A percentile compares a stretch with the other conserved stretches of the same genome.
Evolutionary conservation across 2,329 filamentous ascomycete genomes (phyloP).

Genomic region (Furcasterigmium furcatum): DNA sequence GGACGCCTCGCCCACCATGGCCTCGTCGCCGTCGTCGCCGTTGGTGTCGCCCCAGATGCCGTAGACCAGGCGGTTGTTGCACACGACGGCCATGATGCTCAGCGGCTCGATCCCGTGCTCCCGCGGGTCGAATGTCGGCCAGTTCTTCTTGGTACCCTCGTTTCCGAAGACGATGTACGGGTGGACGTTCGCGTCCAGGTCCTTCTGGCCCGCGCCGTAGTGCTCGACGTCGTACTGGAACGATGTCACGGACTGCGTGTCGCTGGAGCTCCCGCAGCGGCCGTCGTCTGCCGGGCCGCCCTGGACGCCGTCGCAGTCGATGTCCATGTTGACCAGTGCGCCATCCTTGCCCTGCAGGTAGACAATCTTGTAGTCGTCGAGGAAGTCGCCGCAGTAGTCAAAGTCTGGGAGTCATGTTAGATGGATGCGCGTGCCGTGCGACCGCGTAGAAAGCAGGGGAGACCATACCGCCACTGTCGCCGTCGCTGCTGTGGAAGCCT

Average conservation of each 20-base stretch:
- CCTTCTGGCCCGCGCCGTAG: conserved; percentile 30
- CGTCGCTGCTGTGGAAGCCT: conserved; percentile 35
- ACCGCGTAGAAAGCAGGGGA: neutral
- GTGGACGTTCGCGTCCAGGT: conserved; percentile 42
- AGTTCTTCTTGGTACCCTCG: conserved; percentile 19
- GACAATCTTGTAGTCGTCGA: conserved; percentile 35
- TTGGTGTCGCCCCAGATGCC: conserved; percentile 62
- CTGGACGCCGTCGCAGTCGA: conserved; percentile 54
- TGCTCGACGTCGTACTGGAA: conserved; percentile 35
- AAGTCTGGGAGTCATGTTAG: conserved; percentile 17
- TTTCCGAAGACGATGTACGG: conserved; percentile 49
- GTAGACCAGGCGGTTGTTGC: conserved; percentile 44
- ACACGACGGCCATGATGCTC: conserved; percentile 47
- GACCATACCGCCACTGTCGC: conserved; percentile 29
- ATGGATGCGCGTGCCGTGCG: neutral
- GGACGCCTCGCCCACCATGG: conserved; percentile 53
- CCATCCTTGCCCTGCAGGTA: conserved; percentile 42
- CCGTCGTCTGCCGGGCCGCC: conserved; percentile 35
- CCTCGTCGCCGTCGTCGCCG: conserved; percentile 42
- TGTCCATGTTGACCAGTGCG: conserved; percentile 51
- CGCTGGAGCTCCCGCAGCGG: conserved; percentile 38
- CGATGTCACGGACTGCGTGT: conserved; percentile 43
- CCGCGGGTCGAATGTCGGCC: conserved; percentile 29
- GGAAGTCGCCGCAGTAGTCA: conserved; percentile 44
- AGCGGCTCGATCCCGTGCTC: conserved; percentile 37